phyloP scores from a whole-genome alignment of 352 stramenopile genomes.

The Phytophthora ramorum region DNA sequence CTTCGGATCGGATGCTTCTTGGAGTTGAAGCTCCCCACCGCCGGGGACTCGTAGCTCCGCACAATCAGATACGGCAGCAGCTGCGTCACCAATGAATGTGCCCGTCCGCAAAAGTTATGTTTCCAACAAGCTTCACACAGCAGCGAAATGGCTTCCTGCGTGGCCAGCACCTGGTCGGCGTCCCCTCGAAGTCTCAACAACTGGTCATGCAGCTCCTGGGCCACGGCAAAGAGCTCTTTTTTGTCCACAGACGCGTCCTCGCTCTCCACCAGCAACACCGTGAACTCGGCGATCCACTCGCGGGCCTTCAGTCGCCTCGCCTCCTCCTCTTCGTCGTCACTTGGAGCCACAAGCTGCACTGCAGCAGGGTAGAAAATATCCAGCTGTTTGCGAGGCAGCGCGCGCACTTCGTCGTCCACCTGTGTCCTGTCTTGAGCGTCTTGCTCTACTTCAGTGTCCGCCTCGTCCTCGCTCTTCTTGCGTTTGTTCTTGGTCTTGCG shows the following conservation, averaged over 20 bases:
- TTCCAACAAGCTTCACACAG: conserved; percentile 84
- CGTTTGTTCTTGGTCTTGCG: conserved; percentile 26
- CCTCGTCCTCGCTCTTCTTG: conserved; percentile 32
- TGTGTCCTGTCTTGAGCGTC: conserved; percentile 14
- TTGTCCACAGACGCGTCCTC: conserved; percentile 61
- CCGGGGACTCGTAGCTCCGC: conserved; percentile 71
- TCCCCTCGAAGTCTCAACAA: conserved; percentile 64
- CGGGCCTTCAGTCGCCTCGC: conserved; percentile 41
- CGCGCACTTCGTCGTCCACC: conserved; percentile 65
- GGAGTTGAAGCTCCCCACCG: conserved; percentile 58
- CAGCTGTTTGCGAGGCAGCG: conserved; percentile 52
- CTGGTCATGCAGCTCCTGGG: conserved; percentile 72
- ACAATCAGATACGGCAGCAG: conserved; percentile 87
- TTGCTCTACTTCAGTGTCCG: conserved; percentile 4
- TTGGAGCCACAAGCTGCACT: conserved; percentile 37
- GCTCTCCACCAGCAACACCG: conserved; percentile 62
- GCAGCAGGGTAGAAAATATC: conserved; percentile 62
- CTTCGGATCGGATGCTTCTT: conserved; percentile 80
- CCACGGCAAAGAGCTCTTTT: conserved; percentile 62
- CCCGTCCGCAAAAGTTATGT: conserved; percentile 59
- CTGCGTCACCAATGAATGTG: conserved; percentile 82
- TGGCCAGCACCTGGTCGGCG: conserved; percentile 37
- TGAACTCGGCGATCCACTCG: conserved; percentile 62
- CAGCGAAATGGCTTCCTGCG: conserved; percentile 76
- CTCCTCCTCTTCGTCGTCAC: conserved; percentile 37